Evolutionary conservation across 805 yeast species (phyloP).

Genomic region (Candida ascalaphidarum): DNA sequence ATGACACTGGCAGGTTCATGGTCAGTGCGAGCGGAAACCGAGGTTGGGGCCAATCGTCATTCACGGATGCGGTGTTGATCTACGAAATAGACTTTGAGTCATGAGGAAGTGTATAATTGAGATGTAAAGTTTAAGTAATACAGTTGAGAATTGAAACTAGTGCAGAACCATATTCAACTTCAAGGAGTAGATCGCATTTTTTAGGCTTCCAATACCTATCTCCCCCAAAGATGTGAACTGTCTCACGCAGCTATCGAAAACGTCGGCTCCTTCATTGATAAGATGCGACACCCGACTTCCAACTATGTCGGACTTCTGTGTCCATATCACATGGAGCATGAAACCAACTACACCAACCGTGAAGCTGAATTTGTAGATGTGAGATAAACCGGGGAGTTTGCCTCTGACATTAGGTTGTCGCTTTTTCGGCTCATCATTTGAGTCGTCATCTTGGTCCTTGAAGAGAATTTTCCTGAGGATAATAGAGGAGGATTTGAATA

Average conservation of each 20-base stretch:
- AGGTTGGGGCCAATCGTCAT: conserved; percentile 82
- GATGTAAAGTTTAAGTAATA: background rate
- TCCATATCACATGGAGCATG: conserved; percentile 19
- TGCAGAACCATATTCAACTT: background rate
- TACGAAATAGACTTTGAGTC: conserved; percentile 60
- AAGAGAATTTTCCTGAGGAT: conserved; percentile 20
- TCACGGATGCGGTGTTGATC: conserved; percentile 72
- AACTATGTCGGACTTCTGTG: conserved; percentile 7
- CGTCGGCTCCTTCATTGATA: conserved; percentile 9
- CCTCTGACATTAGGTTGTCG: conserved; percentile 5
- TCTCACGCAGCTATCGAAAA: no score
- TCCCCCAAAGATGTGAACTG: no score
- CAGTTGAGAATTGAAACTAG: background rate
- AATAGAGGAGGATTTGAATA: conserved; percentile 19
- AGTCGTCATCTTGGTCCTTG: conserved; percentile 3
- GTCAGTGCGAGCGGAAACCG: conserved; percentile 89
- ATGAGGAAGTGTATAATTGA: conserved; percentile 1
- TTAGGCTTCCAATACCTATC: conserved; percentile 26
- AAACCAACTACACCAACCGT: conserved; percentile 33
- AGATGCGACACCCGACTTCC: conserved; percentile 8
- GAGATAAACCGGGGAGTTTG: conserved; percentile 5
- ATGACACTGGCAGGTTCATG: conserved; percentile 82
- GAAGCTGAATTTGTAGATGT: conserved; percentile 24
- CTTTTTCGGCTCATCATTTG: conserved; percentile 2
- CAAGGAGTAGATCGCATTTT: conserved; percentile 18